phyloP scores from a whole-genome alignment of 345 rosid species.

The Boechera stricta region DNA sequence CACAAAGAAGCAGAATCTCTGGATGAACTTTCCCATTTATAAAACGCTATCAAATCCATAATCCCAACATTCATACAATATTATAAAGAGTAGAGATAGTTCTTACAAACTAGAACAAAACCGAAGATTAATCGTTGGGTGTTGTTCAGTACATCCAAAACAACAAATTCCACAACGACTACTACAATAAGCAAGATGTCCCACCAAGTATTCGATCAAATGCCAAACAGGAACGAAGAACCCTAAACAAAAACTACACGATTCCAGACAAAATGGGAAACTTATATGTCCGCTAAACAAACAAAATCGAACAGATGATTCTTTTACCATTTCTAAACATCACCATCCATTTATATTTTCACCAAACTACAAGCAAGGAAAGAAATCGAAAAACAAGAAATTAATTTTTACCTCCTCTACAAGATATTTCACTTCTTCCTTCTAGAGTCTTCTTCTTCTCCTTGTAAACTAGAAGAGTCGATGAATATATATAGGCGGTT shows the following conservation, averaged over 20 bases:
- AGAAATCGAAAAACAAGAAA: conserved; percentile 4
- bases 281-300: background rate
- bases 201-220: conserved; percentile 33
- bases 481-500: background rate
- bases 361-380: background rate
- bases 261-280: background rate
- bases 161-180: background rate
- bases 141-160: background rate
- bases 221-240: conserved; percentile 7
- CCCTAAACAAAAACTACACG: background rate
- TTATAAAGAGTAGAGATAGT: too few relatives aligned
- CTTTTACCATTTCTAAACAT: background rate
- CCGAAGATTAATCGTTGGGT: too few relatives aligned
- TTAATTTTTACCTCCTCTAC: conserved; percentile 3
- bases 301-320: background rate
- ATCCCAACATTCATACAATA: too few relatives aligned
- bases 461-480: background rate
- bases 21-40: background rate
- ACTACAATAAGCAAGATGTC: background rate
- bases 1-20: background rate
- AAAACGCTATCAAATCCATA: background rate
- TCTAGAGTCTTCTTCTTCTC: background rate
- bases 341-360: background rate
- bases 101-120: too few relatives aligned
- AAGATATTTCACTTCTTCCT: background rate